These are phyloP conservation scores for Syzygium aqueum DNA, from an alignment of 345 rosid species.

Conservation along the genomic window DNA sequence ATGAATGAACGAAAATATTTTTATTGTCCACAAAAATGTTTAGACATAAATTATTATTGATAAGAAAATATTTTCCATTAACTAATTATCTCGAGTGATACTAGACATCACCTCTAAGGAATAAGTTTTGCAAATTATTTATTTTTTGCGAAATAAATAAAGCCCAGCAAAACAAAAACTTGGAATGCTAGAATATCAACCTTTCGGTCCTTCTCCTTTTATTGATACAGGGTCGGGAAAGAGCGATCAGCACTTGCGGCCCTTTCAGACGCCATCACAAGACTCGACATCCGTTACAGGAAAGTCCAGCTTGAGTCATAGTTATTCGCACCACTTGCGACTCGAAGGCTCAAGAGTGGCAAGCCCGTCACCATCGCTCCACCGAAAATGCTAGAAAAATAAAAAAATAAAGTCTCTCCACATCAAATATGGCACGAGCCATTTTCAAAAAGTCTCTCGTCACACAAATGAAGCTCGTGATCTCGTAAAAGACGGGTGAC, in stretches of 20 bases:
- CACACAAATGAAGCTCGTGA: neutral
- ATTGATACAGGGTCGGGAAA: neutral
- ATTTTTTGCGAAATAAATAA: too few species aligned
- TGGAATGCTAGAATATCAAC: neutral
- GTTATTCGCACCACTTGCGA: neutral
- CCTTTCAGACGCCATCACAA: neutral
- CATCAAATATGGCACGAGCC: neutral
- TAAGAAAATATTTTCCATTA: too few species aligned
- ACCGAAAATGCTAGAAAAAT: neutral
- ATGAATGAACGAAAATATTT: too few species aligned
- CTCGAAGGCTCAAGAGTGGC: neutral
- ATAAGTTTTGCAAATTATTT: neutral
- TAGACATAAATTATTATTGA: too few species aligned
- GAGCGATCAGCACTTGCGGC: rapidly evolving
- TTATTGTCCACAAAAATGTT: rapidly evolving
- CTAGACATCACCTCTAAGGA: rapidly evolving
- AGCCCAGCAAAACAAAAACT: neutral
- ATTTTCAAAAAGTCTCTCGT: rapidly evolving
- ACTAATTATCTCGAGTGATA: too few species aligned
- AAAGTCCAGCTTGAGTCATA: neutral
- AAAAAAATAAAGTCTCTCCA: too few species aligned
- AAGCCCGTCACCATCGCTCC: rapidly evolving
- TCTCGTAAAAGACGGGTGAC: neutral
- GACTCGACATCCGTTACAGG: too few species aligned
- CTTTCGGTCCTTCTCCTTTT: neutral